Evolutionary conservation across 2,329 filamentous ascomycete genomes (phyloP).

Genomic region (Elsinoe necatrix): DNA sequence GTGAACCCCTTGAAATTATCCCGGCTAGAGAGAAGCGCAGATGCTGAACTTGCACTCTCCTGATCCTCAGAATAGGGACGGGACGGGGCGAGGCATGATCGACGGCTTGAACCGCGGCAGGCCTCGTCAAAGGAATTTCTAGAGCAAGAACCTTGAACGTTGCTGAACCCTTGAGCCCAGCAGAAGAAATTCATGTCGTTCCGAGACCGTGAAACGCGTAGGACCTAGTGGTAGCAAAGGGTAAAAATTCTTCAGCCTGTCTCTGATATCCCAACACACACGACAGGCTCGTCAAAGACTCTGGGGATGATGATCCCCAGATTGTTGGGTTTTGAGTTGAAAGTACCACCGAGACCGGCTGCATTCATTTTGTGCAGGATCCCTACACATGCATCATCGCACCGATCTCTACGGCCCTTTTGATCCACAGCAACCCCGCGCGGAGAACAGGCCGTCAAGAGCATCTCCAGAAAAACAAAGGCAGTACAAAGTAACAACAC

Average conservation of each 20-base stretch:
- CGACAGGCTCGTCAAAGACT: neutral
- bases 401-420: neutral
- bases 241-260: neutral
- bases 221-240: neutral
- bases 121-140: neutral
- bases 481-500: neutral
- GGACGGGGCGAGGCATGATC: slow-evolving; percentile 11
- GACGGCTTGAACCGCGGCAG: neutral
- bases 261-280: neutral
- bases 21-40: slow-evolving; percentile 5
- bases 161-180: neutral
- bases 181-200: neutral
- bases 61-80: neutral
- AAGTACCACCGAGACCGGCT: slow-evolving; percentile 10
- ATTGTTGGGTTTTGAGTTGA: slow-evolving; percentile 1
- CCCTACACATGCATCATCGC: slow-evolving; percentile 2
- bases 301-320: neutral
- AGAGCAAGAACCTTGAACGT: neutral
- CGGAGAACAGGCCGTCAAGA: neutral
- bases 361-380: neutral
- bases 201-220: neutral
- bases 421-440: slow-evolving; percentile 11
- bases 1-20: neutral
- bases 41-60: neutral
- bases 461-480: neutral